These are phyloP conservation scores for Umbelopsis vinacea DNA, from an alignment of 192 early-diverging fungal genomes.

Conservation along the genomic window DNA sequence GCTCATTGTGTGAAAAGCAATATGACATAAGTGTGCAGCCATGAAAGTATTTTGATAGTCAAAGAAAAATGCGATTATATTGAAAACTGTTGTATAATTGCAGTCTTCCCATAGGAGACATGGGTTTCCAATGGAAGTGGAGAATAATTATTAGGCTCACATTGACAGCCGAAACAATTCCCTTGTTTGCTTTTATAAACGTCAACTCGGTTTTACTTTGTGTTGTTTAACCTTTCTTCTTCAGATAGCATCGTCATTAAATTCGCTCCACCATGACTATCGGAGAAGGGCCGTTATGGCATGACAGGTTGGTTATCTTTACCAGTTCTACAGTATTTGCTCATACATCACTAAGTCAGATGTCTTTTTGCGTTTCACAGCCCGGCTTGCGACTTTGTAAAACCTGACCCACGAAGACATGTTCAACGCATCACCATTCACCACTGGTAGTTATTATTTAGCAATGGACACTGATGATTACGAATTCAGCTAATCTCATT, in stretches of 20 bases:
- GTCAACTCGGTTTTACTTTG: constrained; percentile 13
- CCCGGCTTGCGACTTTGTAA: constrained; percentile 47
- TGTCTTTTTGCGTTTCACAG: not conserved
- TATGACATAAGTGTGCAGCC: too few relatives aligned
- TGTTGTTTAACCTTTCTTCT: not conserved
- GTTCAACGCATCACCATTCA: constrained; percentile 85
- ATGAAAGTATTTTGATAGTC: too few relatives aligned
- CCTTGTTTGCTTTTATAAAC: constrained; percentile 23
- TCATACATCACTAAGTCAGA: not conserved
- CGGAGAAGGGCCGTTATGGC: not conserved
- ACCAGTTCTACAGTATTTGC: not conserved
- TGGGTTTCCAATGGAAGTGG: too few relatives aligned
- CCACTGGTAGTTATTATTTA: constrained; percentile 67
- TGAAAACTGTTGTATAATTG: too few relatives aligned
- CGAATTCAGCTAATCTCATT: not conserved
- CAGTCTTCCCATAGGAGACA: too few relatives aligned
- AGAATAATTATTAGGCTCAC: not conserved
- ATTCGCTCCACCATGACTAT: not conserved
- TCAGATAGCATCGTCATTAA: not conserved
- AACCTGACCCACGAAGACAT: constrained; percentile 68
- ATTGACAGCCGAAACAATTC: constrained; percentile 17
- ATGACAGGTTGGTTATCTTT: too few relatives aligned
- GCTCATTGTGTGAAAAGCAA: too few relatives aligned
- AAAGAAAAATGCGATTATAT: too few relatives aligned
- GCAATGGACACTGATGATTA: too few relatives aligned